Conservation (phyloP, 23 red algal species). For the Gracilaria caudata region DNA sequence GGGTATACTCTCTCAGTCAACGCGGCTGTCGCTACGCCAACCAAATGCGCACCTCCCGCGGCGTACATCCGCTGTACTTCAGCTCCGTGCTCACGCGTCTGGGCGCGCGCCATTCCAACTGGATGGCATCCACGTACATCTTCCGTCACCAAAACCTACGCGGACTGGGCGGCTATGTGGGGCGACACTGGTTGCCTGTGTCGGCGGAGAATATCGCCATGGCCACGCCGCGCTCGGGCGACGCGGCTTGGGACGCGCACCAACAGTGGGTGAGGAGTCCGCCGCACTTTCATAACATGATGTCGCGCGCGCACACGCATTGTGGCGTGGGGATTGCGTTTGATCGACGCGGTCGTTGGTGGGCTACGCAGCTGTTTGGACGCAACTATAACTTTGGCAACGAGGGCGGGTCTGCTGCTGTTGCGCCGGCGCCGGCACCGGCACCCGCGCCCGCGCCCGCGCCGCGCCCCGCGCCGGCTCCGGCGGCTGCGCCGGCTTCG, state of each 20-base stretch:
- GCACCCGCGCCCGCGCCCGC: neutral
- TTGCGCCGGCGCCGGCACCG: neutral
- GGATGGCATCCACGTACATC: constrained; percentile 41
- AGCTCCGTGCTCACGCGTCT: constrained; percentile 20
- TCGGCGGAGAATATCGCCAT: constrained; percentile 56
- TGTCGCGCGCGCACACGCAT: constrained; percentile 35
- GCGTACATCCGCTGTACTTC: constrained; percentile 27
- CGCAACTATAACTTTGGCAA: constrained; percentile 30
- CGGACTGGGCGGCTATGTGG: constrained; percentile 36
- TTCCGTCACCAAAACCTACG: constrained; percentile 35
- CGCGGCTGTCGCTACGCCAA: constrained; percentile 34
- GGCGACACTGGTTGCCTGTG: constrained; percentile 30
- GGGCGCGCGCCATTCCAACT: constrained; percentile 36
- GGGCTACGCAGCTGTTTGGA: constrained; percentile 52
- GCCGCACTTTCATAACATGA: constrained; percentile 53
- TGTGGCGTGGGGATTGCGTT: constrained; percentile 45
- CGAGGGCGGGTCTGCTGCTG: constrained; percentile 15
- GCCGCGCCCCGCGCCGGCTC: neutral
- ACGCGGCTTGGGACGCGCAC: constrained; percentile 47
- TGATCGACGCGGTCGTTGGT: constrained; percentile 38
- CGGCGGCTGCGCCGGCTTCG: neutral
- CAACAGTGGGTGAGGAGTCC: constrained; percentile 34
- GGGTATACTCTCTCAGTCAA: constrained; percentile 2
- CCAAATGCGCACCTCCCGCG: constrained; percentile 32
- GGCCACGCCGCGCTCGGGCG: constrained; percentile 27